A percentile compares a stretch with the other conserved stretches of the same genome.
phyloP scores from a whole-genome alignment of 345 rosid species.

The Salix dunnii region DNA sequence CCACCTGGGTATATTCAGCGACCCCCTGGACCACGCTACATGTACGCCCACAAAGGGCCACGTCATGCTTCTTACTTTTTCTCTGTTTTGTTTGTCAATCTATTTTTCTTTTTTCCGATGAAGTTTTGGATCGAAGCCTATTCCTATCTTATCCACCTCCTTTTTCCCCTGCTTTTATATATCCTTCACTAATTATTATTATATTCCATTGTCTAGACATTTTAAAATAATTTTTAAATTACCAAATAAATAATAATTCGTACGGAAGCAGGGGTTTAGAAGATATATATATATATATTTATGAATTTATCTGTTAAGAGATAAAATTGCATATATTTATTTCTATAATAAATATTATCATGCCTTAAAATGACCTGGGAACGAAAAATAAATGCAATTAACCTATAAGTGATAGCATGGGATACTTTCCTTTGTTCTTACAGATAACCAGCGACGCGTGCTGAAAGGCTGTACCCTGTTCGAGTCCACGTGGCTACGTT shows the following conservation, averaged over 20 bases:
- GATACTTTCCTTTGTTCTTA: neutral
- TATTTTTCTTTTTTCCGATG: neutral
- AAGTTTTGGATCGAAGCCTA: neutral
- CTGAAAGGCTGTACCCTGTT: neutral
- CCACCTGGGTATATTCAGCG: constrained; percentile 18
- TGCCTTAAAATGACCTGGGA: no score
- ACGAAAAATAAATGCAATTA: neutral
- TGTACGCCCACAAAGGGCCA: no score
- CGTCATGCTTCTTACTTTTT: neutral
- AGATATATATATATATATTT: no score
- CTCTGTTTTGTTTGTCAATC: no score
- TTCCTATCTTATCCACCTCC: neutral
- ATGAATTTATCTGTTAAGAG: no score
- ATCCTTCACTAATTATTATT: neutral
- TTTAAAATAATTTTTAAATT: neutral
- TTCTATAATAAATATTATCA: no score
- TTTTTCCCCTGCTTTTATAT: neutral
- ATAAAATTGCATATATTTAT: no score
- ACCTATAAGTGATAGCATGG: constrained; percentile 9
- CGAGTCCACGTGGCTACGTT: constrained; percentile 2
- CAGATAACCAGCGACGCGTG: constrained; percentile 8
- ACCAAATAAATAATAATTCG: neutral
- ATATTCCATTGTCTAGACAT: neutral
- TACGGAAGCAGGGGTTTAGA: no score
- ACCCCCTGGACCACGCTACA: constrained; percentile 14